These are phyloP conservation scores for Pythium pyrilobum DNA, from an alignment of 352 stramenopile genomes.

Conservation along the genomic window DNA sequence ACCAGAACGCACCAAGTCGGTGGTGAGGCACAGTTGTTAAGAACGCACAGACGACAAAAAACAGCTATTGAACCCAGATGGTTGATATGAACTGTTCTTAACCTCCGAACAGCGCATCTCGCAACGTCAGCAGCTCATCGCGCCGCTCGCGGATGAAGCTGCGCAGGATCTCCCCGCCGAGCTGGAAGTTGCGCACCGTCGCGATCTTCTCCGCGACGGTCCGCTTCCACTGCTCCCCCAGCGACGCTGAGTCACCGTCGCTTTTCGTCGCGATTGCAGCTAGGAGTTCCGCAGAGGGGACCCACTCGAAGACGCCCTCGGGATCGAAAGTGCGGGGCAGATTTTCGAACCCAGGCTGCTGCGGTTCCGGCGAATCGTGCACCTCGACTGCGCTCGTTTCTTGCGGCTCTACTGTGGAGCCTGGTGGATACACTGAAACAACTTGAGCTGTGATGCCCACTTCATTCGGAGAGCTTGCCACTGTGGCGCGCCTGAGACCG, in stretches of 20 bases:
- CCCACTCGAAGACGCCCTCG: constrained; percentile 64
- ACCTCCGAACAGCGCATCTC: constrained; percentile 43
- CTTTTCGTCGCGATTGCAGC: background rate
- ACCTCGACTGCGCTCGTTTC: too few relatives aligned
- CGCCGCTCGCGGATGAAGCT: constrained; percentile 50
- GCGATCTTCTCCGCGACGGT: constrained; percentile 40
- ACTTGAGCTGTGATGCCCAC: too few relatives aligned
- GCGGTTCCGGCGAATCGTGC: too few relatives aligned
- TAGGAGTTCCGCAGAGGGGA: constrained; percentile 25
- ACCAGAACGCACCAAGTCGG: constrained; percentile 1
- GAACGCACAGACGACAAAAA: background rate
- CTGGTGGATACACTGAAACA: too few relatives aligned
- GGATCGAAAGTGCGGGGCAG: constrained; percentile 25
- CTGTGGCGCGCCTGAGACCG: too few relatives aligned
- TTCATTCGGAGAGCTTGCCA: too few relatives aligned
- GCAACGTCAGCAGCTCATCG: constrained; percentile 50
- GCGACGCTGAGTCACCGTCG: constrained; percentile 9
- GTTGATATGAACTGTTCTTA: background rate
- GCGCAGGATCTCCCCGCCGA: constrained; percentile 52
- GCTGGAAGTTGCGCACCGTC: constrained; percentile 46
- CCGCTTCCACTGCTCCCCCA: constrained; percentile 31
- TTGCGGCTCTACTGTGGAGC: too few relatives aligned
- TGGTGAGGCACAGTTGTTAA: constrained; percentile 5
- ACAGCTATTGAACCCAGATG: background rate
- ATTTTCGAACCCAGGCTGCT: background rate